Evolutionary conservation across 352 stramenopile genomes (phyloP), one percentile per base, ranked within the genome.

Genomic region (Globisporangium carolinianum): DNA sequence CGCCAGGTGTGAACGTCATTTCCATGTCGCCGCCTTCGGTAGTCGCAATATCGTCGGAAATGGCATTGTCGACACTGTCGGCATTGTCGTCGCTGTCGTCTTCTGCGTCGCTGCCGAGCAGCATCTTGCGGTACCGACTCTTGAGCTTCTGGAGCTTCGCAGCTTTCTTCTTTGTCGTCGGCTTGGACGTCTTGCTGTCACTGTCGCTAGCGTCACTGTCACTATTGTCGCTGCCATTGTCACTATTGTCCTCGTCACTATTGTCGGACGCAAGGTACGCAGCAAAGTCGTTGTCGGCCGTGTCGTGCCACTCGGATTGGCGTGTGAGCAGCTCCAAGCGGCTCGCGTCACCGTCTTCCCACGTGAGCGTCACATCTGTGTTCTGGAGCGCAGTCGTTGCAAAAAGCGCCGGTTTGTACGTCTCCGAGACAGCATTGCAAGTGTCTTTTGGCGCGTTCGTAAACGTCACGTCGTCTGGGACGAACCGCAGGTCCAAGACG

Each of bases 391-490:
- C 95, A 49, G 79, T 76, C 1, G 95, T 96, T 9, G 97, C 84
- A 66, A 98, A 98, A 51, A 98, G 90, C 7, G 96, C 86, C 10
- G 96, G 95, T 51, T 94, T 87, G 75, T 99, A 99, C 32, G 83
- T 90, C 38, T 95, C 87, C 0, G 95, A 90, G n/a, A 98, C 69
- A 35, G 57, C 69, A 51, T 83, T 62, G 38, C 80, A 89, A 36
- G 76, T 83, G 49, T 94, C 79, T 68, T 98, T 97, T 39, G 94
- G 79, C 35, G 89, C 48, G 54, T 97, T 90, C 32, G 71, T 65
- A 57, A 98, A 96, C 9, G 79, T 79, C 53, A 96, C 78, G 18
- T 97, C 90, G 35, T 95, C 76, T 3, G 96, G 95, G 42, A 99
- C 86, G 56, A 97, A 97, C 35, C 96, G 79, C 14, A 99, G 62